These are phyloP conservation scores for Neofusicoccum parvum DNA, from an alignment of 2,329 filamentous ascomycete genomes.

Conservation along the genomic window DNA sequence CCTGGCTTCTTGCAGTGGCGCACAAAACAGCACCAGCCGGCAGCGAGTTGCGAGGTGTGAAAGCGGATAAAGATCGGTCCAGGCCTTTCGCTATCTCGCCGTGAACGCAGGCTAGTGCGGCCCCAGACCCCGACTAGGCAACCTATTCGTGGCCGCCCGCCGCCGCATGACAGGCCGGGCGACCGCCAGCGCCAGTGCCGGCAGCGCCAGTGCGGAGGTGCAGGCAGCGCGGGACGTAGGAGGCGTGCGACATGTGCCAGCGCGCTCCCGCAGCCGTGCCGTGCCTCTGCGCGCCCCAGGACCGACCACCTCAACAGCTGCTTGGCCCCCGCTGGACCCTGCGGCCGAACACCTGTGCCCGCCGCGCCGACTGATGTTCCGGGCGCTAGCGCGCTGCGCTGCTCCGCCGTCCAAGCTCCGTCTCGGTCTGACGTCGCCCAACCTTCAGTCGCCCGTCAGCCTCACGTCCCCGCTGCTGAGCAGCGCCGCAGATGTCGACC, in stretches of 20 bases:
- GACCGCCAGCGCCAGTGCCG: too few relatives aligned
- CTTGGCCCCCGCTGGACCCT: not conserved
- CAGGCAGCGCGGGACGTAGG: too few relatives aligned
- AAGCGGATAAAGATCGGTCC: slow-evolving; percentile 1
- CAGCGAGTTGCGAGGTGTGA: not conserved
- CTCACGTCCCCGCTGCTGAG: slow-evolving; percentile 7
- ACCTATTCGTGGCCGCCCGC: not conserved
- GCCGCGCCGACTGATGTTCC: not conserved
- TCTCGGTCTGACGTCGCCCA: slow-evolving; percentile 1
- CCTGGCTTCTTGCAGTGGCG: not conserved
- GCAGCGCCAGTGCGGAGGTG: too few relatives aligned
- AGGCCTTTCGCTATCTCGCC: slow-evolving; percentile 2
- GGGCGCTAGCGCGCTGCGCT: not conserved
- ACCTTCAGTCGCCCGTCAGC: not conserved
- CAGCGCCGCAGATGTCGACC: slow-evolving; percentile 7
- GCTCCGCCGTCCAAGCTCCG: not conserved
- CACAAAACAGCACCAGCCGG: not conserved
- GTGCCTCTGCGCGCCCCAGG: not conserved
- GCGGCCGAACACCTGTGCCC: not conserved
- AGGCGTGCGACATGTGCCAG: too few relatives aligned
- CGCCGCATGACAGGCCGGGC: not conserved
- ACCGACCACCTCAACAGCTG: not conserved
- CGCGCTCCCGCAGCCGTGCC: too few relatives aligned
- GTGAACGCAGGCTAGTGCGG: not conserved
- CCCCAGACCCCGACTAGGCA: not conserved